Evolutionary conservation across 1,139 yeast genomes (phyloP).

Genomic region (Yamadazyma sp.): DNA sequence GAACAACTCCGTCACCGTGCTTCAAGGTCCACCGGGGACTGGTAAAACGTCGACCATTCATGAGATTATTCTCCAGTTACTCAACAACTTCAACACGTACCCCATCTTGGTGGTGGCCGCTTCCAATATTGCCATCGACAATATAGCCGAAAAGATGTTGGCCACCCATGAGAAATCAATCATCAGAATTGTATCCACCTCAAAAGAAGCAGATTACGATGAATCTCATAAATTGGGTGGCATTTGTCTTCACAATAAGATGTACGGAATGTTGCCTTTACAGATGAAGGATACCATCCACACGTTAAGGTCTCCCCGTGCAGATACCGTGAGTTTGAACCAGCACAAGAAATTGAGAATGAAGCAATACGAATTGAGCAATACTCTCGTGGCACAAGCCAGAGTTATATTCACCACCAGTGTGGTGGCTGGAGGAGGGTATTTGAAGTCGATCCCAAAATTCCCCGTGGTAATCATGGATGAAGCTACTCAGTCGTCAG

Average conservation of each 20-base stretch:
- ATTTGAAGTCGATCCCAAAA: constrained; percentile 53
- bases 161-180: constrained; percentile 51
- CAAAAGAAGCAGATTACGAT: constrained; percentile 62
- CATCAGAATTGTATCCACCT: constrained; percentile 58
- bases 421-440: constrained; percentile 69
- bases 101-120: constrained; percentile 77
- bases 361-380: constrained; percentile 43
- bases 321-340: constrained; percentile 36
- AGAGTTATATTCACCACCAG: constrained; percentile 71
- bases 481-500: constrained; percentile 67
- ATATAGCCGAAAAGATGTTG: constrained; percentile 65
- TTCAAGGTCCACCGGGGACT: constrained; percentile 72
- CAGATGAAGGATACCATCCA: constrained; percentile 40
- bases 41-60: constrained; percentile 68
- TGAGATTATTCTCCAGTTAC: constrained; percentile 63
- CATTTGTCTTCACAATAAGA: constrained; percentile 64
- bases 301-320: constrained; percentile 43
- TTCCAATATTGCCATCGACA: constrained; percentile 74
- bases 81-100: constrained; percentile 53
- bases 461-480: constrained; percentile 69
- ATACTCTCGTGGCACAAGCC: constrained; percentile 59
- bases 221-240: constrained; percentile 54
- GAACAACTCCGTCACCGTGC: constrained; percentile 62
- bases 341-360: constrained; percentile 51
- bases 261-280: constrained; percentile 49